A percentile compares a stretch with the other conserved stretches of the same genome.
Conservation (phyloP, 2,329 filamentous ascomycete species). For the Ambrosiella xylebori region DNA sequence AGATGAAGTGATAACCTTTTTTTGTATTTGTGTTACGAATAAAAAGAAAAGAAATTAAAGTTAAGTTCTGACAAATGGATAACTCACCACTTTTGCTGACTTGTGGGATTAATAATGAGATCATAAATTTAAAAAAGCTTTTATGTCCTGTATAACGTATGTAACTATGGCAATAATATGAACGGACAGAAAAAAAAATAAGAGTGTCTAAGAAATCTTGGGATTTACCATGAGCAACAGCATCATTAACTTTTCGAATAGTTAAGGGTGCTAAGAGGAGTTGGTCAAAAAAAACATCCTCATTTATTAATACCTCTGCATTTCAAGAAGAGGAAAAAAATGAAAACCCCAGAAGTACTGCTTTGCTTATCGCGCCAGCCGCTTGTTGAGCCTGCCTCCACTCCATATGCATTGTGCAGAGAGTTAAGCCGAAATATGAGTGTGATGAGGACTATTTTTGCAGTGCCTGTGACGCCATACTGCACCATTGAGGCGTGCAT, state of each 20-base stretch:
- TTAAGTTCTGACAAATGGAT: too few relatives aligned
- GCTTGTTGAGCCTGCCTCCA: too few relatives aligned
- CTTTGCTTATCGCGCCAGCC: too few relatives aligned
- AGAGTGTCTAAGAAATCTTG: background rate
- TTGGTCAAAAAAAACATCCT: background rate
- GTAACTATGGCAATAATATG: background rate
- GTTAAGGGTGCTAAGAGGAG: background rate
- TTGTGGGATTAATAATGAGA: too few relatives aligned
- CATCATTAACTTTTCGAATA: background rate
- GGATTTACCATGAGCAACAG: background rate
- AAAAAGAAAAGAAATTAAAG: background rate
- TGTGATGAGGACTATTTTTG: too few relatives aligned
- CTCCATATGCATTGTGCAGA: too few relatives aligned
- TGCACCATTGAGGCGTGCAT: background rate
- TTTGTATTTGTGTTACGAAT: background rate
- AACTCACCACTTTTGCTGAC: too few relatives aligned
- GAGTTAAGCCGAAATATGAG: too few relatives aligned
- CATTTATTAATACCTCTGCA: background rate
- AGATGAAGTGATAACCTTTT: background rate
- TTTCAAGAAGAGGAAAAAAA: background rate
- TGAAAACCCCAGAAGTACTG: too few relatives aligned
- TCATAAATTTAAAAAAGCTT: too few relatives aligned
- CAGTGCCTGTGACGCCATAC: background rate
- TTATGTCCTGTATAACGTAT: too few relatives aligned
- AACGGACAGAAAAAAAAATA: background rate